phyloP scores from a whole-genome alignment of 2,329 filamentous ascomycete genomes.

The Claviceps paspali region DNA sequence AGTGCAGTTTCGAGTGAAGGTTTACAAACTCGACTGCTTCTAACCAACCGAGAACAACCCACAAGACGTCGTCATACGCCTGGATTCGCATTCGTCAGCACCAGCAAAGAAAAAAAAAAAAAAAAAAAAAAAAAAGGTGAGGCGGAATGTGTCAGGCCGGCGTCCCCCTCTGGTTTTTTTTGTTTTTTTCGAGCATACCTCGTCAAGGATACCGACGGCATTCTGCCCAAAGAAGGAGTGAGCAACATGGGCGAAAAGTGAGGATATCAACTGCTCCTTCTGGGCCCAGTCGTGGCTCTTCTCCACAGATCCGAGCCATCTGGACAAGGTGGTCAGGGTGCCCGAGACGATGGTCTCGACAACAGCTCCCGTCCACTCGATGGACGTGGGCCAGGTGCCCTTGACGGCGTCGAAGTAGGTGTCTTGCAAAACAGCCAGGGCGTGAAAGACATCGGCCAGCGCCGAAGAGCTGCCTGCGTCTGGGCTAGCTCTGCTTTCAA shows the following conservation, averaged over 20 bases:
- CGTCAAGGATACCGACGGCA: conserved; percentile 52
- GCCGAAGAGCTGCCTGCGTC: conserved; percentile 7
- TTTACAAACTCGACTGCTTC: conserved; percentile 65
- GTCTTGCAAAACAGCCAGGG: conserved; percentile 61
- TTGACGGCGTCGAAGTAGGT: conserved; percentile 63
- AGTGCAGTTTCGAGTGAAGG: conserved; percentile 51
- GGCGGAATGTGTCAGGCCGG: neutral
- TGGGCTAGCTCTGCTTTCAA: neutral
- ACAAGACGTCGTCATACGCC: conserved; percentile 88
- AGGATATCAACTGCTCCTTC: conserved; percentile 66
- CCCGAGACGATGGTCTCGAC: conserved; percentile 65
- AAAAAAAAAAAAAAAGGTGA: neutral
- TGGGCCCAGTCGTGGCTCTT: conserved; percentile 27
- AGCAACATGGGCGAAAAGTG: conserved; percentile 62
- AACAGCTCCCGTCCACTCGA: conserved; percentile 90
- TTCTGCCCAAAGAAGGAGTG: conserved; percentile 82
- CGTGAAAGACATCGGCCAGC: conserved; percentile 39
- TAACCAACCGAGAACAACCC: conserved; percentile 87
- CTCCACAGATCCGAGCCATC: conserved; percentile 29
- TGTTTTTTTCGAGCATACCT: conserved; percentile 19
- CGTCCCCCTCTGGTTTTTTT: no score
- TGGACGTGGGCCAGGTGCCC: conserved; percentile 70
- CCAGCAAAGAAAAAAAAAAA: neutral
- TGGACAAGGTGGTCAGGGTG: conserved; percentile 55
- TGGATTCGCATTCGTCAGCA: conserved; percentile 17